These are phyloP conservation scores for Astrephomene gubernaculifera DNA, from an alignment of 139 green algal genomes.

Conservation along the genomic window DNA sequence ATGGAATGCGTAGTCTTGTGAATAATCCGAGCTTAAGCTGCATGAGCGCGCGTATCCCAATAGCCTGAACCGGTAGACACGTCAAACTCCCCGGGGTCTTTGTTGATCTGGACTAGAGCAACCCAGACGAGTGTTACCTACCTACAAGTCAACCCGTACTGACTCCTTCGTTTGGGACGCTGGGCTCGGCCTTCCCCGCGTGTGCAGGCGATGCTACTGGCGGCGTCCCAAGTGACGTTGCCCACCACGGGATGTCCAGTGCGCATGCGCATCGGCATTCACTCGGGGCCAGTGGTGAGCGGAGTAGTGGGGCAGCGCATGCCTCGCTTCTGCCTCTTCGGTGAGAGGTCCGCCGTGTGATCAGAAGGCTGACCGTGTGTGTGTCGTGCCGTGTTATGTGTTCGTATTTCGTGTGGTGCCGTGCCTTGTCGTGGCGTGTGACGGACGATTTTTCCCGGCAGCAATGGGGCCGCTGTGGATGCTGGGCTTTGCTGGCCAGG, in stretches of 20 bases:
- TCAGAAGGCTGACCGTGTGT: not conserved
- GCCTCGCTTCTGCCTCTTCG: constrained; percentile 5
- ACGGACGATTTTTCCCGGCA: not conserved
- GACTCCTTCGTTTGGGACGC: too few relatives aligned
- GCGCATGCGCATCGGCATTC: not conserved
- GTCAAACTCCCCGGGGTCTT: not conserved
- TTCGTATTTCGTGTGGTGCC: not conserved
- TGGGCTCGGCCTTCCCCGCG: not conserved
- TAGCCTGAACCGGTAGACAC: not conserved
- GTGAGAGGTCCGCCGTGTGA: not conserved
- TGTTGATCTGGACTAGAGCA: not conserved
- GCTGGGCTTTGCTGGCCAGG: too few relatives aligned
- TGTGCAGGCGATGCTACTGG: not conserved
- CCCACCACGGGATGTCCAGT: not conserved
- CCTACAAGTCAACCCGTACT: not conserved
- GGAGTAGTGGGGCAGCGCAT: not conserved
- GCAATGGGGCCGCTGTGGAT: too few relatives aligned
- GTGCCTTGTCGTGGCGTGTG: not conserved
- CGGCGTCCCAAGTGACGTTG: not conserved
- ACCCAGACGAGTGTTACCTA: not conserved
- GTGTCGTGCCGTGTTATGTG: not conserved
- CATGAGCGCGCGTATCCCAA: too few relatives aligned
- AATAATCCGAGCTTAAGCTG: not conserved
- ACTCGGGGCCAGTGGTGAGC: not conserved
- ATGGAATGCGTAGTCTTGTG: not conserved